These are phyloP conservation scores for Thraustochytrium sp. DNA, from an alignment of 352 stramenopile genomes.

Conservation along the genomic window DNA sequence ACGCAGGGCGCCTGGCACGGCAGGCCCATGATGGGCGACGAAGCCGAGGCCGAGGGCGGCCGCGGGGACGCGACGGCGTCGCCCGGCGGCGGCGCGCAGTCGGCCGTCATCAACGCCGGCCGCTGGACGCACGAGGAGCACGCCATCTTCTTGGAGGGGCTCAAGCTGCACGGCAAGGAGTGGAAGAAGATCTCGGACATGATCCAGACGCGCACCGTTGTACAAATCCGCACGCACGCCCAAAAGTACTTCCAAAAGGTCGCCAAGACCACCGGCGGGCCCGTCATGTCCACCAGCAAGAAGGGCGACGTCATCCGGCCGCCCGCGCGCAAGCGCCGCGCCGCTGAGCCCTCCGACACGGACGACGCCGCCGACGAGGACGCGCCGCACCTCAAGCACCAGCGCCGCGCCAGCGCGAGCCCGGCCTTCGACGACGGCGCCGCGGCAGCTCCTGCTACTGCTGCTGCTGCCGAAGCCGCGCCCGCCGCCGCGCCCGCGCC, in stretches of 20 bases:
- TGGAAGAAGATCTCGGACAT: slow-evolving; percentile 69
- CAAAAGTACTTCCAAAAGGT: slow-evolving; percentile 55
- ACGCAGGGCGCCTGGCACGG: neutral
- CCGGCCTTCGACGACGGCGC: no score
- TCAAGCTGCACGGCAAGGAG: slow-evolving; percentile 74
- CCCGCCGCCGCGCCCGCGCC: neutral
- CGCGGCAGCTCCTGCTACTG: no score
- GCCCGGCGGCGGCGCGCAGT: neutral
- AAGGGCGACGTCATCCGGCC: slow-evolving; percentile 25
- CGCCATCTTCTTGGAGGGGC: slow-evolving; percentile 72
- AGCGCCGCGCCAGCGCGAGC: neutral
- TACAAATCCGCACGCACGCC: slow-evolving; percentile 51
- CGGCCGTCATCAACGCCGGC: slow-evolving; percentile 49
- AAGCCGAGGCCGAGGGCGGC: neutral
- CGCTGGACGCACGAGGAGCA: slow-evolving; percentile 80
- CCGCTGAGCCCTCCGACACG: neutral
- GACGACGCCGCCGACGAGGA: slow-evolving; percentile 6
- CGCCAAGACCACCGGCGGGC: slow-evolving; percentile 41
- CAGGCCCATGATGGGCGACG: neutral
- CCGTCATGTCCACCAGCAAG: slow-evolving; percentile 38
- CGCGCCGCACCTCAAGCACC: neutral
- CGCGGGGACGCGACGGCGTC: neutral
- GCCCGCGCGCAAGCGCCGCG: neutral
- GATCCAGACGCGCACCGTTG: slow-evolving; percentile 48
- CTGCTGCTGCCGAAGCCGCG: neutral